Base-by-base conservation (phyloP, 169 alveolate species). In the Toxoplasma gondii region DNA sequence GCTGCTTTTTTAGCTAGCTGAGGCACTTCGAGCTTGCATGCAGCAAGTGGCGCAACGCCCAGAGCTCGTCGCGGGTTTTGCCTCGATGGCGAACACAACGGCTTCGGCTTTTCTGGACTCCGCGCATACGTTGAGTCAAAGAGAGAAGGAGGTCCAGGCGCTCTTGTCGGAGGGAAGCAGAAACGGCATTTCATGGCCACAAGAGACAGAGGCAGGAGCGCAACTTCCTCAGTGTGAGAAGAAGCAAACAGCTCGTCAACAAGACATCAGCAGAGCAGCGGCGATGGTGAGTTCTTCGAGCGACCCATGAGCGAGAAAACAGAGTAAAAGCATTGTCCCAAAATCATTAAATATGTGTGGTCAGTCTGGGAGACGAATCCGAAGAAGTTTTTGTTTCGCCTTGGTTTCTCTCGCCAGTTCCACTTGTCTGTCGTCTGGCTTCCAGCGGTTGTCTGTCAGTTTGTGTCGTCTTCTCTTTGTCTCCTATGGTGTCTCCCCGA, bases 21-120 rank as follows among this genome's bases (percentile, higher is more conserved):
- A 82, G 38, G 90, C 90, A 9, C 90, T 82, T 17, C 67, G 54
- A 12, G 41, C 90, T 1, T 82, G 90, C 90, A 36, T 67, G 67
- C 67, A 22, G 90, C 90, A 82, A 49, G 90, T 82, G 38, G 90
- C 90, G 69, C 90, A 82, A 67, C 53, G 90, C 19, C 90, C 69
- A 7, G 90, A 38, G 67, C 90, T 82, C 41, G 90, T 82, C 38
- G 44, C 90, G 38, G 90, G 44, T 1, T 82, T 82, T 49, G 53
- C 90, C 9, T 82, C 90, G 69, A 39, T 82, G 90, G 90, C 27
- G 39, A 17, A 27, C 67, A 41, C 90, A 7, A 39, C 90, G 24
- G 90, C 90, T 9, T 12, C 90, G 34, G 90, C 90, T 19, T 36
- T 82, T 27, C 24, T 82, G 34, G 90, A 82, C 39, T 64, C 90